Base-by-base conservation (phyloP, 441 rosid species). In the Gossypium lobatum region DNA sequence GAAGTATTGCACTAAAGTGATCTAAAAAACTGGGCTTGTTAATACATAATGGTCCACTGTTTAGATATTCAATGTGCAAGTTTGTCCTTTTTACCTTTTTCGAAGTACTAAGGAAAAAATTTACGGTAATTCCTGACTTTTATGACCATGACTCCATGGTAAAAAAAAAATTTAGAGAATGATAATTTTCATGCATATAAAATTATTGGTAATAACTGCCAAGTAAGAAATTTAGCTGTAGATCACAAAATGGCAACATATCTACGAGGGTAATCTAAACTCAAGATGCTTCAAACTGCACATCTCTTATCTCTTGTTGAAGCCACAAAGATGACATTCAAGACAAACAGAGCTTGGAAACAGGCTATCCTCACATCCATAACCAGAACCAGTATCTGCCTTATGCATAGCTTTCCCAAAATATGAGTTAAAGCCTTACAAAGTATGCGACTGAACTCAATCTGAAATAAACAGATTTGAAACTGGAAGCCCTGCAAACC, bases 281-380 rank as follows among this genome's bases (percentile, higher is more conserved):
- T 50, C 53, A 26, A 50, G 57, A 67, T 2, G 9, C 20, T n/a
- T 66, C 71, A 23, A 18, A 48, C 6, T 62, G 17, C 67, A 63
- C 25, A 34, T 63, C 67, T 46, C 71, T 25, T n/a, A 50, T 67
- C 34, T 26, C 58, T 50, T 25, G 53, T 50, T 50, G 59, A 48
- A 67, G 71, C 71, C 45, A 50, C 39, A 50, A n/a, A 66, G 26
- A 67, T 0, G 48, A 5, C 58, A 48, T 48, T 25, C 58, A n/a
- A 48, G 26, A 34, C 48, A 63, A 63, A 16, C 6, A 18, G 48
- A 11, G 25, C 48, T 62, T 3, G 67, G 23, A 63, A 63, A 34
- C 48, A 46, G 71, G 21, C 71, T 23, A 46, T 65, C 71, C 39
- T 66, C 34, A 23, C 57, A 66, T 23, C 34, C 71, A 46, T 42